Conservation (phyloP, 2,329 filamentous ascomycete genomes). For the Lasiodiplodia gonubiensis region DNA sequence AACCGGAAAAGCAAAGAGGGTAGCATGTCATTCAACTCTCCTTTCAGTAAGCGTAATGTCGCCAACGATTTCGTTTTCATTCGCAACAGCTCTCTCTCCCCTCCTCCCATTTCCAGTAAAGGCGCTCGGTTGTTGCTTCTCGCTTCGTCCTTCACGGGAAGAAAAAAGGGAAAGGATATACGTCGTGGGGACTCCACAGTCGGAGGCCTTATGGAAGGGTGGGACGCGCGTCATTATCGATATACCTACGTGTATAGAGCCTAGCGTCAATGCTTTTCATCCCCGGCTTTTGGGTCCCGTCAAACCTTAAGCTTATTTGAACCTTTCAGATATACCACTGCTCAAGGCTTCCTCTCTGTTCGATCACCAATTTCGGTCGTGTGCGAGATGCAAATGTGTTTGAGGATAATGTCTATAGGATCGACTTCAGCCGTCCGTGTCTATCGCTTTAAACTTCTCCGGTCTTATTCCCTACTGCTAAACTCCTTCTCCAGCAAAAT, state of each 20-base stretch:
- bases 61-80: no score
- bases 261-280: background rate
- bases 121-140: background rate
- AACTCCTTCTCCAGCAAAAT: background rate
- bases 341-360: background rate
- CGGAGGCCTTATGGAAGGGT: background rate
- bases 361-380: background rate
- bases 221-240: background rate
- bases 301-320: background rate
- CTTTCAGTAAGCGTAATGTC: no score
- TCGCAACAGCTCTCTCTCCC: no score
- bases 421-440: background rate
- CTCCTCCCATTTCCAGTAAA: background rate
- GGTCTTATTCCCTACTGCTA: background rate
- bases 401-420: background rate
- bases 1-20: no score
- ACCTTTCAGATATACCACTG: background rate
- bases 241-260: background rate
- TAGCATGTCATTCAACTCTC: no score
- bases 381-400: background rate
- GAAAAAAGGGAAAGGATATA: background rate
- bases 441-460: background rate
- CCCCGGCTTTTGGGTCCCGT: background rate
- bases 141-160: background rate
- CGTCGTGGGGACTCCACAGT: background rate